Evolutionary conservation across 371 early-diverging fungal species (phyloP).

Genomic region (Dipsacomyces acuminosporus): DNA sequence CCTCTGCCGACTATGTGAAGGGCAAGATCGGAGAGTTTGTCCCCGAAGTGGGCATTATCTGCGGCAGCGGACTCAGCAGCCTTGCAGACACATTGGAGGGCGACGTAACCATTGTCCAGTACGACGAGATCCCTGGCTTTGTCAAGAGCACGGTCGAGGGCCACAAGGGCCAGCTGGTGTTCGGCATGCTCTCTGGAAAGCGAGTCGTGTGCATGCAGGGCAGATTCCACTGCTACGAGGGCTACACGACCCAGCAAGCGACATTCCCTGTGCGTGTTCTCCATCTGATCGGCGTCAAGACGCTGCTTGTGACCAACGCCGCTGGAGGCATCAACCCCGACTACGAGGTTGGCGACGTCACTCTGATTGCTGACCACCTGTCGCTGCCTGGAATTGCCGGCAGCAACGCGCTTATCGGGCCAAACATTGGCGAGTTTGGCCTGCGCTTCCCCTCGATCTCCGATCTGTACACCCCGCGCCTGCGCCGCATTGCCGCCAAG

Average conservation of each 20-base stretch:
- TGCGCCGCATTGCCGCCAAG: conserved; percentile 61
- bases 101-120: conserved; percentile 57
- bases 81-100: conserved; percentile 72
- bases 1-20: conserved; percentile 46
- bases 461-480: conserved; percentile 81
- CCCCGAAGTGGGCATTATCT: conserved; percentile 76
- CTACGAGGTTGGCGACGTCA: conserved; percentile 82
- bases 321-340: conserved; percentile 79
- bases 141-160: conserved; percentile 80
- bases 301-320: conserved; percentile 84
- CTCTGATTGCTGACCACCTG: conserved; percentile 85
- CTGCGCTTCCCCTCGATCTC: conserved; percentile 89
- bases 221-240: conserved; percentile 86
- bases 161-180: conserved; percentile 88
- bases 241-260: conserved; percentile 68
- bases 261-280: conserved; percentile 89
- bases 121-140: conserved; percentile 83
- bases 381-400: conserved; percentile 80
- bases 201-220: conserved; percentile 83
- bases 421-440: conserved; percentile 78
- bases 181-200: conserved; percentile 74
- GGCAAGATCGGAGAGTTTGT: conserved; percentile 31
- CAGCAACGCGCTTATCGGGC: conserved; percentile 77
- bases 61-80: conserved; percentile 89
- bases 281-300: conserved; percentile 72